A percentile compares a stretch with the other conserved stretches of the same genome.
Conservation (phyloP, 2,329 filamentous ascomycete species). For the Thelonectria blattea region DNA sequence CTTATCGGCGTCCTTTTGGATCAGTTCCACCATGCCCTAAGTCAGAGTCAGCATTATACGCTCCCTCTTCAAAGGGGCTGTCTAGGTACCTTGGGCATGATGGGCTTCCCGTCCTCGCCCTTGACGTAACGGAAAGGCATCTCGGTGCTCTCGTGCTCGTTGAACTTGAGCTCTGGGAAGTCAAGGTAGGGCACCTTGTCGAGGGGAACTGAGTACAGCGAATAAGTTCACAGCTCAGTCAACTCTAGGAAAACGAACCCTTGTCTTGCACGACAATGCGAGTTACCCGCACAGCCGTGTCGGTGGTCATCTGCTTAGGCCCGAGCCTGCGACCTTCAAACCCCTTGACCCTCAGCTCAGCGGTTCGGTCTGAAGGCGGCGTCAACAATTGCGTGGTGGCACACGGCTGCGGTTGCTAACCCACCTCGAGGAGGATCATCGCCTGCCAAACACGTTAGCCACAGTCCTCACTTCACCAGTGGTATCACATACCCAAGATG, state of each 20-base stretch:
- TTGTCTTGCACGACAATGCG: conserved; percentile 85
- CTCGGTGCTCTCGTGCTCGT: conserved; percentile 89
- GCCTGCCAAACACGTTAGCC: conserved; percentile 56
- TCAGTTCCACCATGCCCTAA: conserved; percentile 93
- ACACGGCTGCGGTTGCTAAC: conserved; percentile 33
- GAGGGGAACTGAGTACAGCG: conserved; percentile 66
- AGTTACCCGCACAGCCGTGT: conserved; percentile 94
- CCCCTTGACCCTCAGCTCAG: conserved; percentile 92
- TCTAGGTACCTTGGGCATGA: conserved; percentile 81
- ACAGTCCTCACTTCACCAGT: background rate
- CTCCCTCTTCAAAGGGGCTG: background rate
- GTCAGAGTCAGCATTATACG: conserved; percentile 31
- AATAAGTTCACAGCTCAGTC: conserved; percentile 16
- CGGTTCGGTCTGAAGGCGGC: conserved; percentile 75
- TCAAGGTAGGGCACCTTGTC: conserved; percentile 83
- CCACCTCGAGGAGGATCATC: conserved; percentile 92
- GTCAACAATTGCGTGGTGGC: conserved; percentile 24
- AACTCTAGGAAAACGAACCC: conserved; percentile 58
- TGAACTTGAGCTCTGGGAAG: conserved; percentile 87
- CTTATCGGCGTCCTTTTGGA: conserved; percentile 93
- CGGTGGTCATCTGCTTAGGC: conserved; percentile 96
- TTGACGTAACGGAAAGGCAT: conserved; percentile 98
- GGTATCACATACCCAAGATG: conserved; percentile 74
- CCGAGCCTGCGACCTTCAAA: conserved; percentile 87
- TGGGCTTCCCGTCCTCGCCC: conserved; percentile 73